A percentile compares a stretch with the other conserved stretches of the same genome.
Evolutionary conservation across 306 rosid species (phyloP).

Genomic region (Alnus rubra): DNA sequence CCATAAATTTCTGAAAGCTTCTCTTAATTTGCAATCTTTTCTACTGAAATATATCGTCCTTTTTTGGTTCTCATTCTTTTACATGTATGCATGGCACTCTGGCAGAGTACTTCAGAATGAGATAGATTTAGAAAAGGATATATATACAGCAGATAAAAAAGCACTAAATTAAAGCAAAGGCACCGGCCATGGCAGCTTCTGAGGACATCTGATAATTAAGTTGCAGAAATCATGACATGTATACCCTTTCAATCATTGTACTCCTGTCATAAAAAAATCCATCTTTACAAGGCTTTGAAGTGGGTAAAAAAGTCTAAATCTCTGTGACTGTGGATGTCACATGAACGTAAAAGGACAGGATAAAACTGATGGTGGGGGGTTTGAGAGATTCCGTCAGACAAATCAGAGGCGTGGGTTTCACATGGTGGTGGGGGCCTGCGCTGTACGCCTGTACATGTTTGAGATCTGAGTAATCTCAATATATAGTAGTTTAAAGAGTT

Average conservation of each 20-base stretch:
- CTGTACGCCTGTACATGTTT: neutral
- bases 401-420: constrained; percentile 35
- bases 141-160: neutral
- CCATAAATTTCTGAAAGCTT: neutral
- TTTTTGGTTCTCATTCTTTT: neutral
- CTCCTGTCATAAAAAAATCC: neutral
- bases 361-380: neutral
- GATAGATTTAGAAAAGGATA: neutral
- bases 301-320: neutral
- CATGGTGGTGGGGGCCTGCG: constrained; percentile 40
- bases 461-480: constrained; percentile 38
- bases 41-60: neutral
- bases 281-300: neutral
- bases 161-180: neutral
- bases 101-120: neutral
- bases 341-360: neutral
- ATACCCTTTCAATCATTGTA: neutral
- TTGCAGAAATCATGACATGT: neutral
- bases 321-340: constrained; percentile 31
- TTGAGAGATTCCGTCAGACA: constrained; percentile 36
- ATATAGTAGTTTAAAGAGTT: no score
- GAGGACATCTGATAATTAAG: neutral
- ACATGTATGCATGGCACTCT: neutral
- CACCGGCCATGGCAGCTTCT: neutral
- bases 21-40: neutral